A percentile compares a stretch with the other conserved stretches of the same genome.
Conservation (phyloP, 192 early-diverging fungal species). For the Coemansia sp. region DNA sequence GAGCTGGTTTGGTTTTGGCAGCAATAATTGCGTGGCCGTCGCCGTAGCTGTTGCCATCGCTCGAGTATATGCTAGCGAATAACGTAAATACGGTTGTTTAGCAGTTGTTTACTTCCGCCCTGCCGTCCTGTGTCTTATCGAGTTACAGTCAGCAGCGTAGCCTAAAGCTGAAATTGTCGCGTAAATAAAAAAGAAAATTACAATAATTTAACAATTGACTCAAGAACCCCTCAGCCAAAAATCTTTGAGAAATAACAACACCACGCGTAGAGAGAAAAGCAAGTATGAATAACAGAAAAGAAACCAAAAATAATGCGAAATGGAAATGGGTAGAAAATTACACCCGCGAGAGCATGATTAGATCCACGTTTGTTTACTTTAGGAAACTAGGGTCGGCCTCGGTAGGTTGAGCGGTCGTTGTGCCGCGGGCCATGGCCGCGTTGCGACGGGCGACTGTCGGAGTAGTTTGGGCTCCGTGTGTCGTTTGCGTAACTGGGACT, state of each 20-base stretch:
- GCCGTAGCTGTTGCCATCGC: constrained; percentile 15
- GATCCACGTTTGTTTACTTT: constrained; percentile 4
- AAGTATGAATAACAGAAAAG: background rate
- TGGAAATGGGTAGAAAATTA: no score
- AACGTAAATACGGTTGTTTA: background rate
- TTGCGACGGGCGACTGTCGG: background rate
- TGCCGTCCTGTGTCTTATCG: no score
- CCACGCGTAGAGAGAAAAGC: background rate
- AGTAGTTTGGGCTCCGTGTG: no score
- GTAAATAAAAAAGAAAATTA: background rate
- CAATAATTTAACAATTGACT: background rate
- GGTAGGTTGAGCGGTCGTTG: background rate
- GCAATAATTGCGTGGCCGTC: background rate
- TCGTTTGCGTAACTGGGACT: constrained; percentile 1
- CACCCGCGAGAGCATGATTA: background rate
- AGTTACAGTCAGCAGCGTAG: no score
- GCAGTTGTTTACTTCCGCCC: no score
- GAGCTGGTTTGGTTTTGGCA: background rate
- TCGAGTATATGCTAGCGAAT: background rate
- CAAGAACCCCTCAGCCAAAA: background rate
- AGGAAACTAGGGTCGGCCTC: constrained; percentile 1
- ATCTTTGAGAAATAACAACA: background rate
- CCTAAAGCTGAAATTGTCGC: background rate
- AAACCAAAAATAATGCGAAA: background rate
- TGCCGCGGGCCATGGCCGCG: constrained; percentile 9